A percentile compares a stretch with the other conserved stretches of the same genome.
Evolutionary conservation across 2,329 filamentous ascomycete genomes (phyloP).

Genomic region (Capronia americana): DNA sequence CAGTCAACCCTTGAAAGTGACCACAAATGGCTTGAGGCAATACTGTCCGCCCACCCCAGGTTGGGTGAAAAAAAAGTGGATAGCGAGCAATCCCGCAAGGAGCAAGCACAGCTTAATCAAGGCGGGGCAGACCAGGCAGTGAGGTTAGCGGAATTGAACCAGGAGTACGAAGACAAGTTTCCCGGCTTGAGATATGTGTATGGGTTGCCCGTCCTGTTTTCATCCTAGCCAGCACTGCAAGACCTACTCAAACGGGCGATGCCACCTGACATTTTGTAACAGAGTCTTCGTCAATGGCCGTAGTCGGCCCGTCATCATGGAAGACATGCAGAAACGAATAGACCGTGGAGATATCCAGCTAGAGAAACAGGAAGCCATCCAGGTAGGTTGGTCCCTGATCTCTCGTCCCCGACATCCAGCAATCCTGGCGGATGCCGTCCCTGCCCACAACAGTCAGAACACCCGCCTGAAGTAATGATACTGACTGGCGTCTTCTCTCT

Average conservation of each 20-base stretch:
- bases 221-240: not conserved
- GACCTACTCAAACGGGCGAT: not conserved
- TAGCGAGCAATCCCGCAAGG: conserved; percentile 78
- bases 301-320: conserved; percentile 74
- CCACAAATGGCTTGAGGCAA: conserved; percentile 67
- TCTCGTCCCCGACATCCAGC: not conserved
- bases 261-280: not conserved
- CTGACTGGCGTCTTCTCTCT: conserved; percentile 10
- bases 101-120: conserved; percentile 77
- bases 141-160: conserved; percentile 69
- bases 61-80: conserved; percentile 81
- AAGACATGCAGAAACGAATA: conserved; percentile 79
- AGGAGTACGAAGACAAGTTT: conserved; percentile 78
- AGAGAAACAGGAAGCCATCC: conserved; percentile 76
- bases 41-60: conserved; percentile 81
- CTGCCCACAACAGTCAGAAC: not conserved
- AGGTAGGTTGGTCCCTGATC: conserved; percentile 59
- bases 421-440: not conserved
- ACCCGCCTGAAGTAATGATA: not conserved
- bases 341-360: conserved; percentile 66
- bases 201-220: conserved; percentile 31
- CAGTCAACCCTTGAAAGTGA: conserved; percentile 59
- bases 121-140: conserved; percentile 58
- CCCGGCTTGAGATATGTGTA: conserved; percentile 83
- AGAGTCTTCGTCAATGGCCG: conserved; percentile 88